Conservation (phyloP, 2,329 filamentous ascomycete genomes). For the Aspergillus latus region DNA sequence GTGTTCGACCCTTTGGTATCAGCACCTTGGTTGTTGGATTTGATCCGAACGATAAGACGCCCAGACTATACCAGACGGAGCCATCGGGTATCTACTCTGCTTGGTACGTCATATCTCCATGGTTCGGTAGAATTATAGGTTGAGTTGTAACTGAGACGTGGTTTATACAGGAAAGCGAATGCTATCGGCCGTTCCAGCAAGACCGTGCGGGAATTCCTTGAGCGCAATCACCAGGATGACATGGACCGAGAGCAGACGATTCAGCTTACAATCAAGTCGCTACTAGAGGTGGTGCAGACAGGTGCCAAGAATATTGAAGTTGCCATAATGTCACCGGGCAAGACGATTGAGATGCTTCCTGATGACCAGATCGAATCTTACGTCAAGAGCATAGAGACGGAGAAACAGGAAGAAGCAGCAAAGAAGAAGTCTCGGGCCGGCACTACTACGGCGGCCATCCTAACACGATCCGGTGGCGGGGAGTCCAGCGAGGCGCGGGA, state of each 20-base stretch:
- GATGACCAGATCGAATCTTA: constrained; percentile 95
- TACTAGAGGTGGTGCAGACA: constrained; percentile 96
- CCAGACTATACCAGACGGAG: constrained; percentile 95
- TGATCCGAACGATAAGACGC: constrained; percentile 84
- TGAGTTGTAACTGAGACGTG: constrained; percentile 2
- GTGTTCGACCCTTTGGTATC: constrained; percentile 97
- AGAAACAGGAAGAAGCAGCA: constrained; percentile 98
- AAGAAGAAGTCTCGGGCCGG: constrained; percentile 77
- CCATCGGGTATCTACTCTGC: constrained; percentile 99
- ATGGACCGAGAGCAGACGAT: constrained; percentile 97
- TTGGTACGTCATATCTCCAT: constrained; percentile 65
- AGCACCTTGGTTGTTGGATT: constrained; percentile 98
- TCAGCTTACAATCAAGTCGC: constrained; percentile 94
- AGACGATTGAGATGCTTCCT: constrained; percentile 87
- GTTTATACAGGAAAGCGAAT: constrained; percentile 82
- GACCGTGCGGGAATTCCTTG: constrained; percentile 96
- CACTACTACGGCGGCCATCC: constrained; percentile 62
- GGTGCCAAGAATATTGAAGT: constrained; percentile 99
- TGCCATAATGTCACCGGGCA: constrained; percentile 92
- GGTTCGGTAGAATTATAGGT: background rate
- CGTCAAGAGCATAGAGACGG: constrained; percentile 98
- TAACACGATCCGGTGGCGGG: constrained; percentile 59
- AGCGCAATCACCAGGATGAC: constrained; percentile 97
- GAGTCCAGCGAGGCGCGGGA: constrained; percentile 27
- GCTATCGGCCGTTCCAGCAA: constrained; percentile 98